Evolutionary conservation across 129 eudicot species (phyloP).

Genomic region (Logfia minima): DNA sequence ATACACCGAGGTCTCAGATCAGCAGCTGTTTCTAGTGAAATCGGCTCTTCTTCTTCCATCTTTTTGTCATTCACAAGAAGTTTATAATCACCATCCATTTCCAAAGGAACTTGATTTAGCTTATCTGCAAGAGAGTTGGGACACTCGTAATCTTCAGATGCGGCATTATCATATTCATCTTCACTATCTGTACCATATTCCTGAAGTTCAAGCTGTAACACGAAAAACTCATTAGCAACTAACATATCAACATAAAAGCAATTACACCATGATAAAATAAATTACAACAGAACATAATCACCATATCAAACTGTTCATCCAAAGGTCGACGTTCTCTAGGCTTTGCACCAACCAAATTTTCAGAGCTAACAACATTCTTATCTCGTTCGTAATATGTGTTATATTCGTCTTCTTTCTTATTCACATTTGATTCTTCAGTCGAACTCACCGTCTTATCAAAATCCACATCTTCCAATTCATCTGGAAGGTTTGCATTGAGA

Average conservation of each 20-base stretch:
- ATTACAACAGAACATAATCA: conserved; percentile 24
- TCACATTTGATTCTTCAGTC: conserved; percentile 26
- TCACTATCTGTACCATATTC: conserved; percentile 84
- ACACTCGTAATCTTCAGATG: conserved; percentile 53
- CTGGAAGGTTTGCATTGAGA: conserved; percentile 64
- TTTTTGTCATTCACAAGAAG: conserved; percentile 41
- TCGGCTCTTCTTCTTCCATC: conserved; percentile 40
- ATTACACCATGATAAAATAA: background rate
- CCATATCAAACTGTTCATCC: conserved; percentile 93
- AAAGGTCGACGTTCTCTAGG: conserved; percentile 64
- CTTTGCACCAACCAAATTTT: conserved; percentile 36
- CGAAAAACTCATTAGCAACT: background rate
- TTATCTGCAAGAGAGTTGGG: conserved; percentile 60
- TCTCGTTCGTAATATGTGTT: conserved; percentile 18
- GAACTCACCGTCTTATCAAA: conserved; percentile 26
- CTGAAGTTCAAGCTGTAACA: conserved; percentile 80
- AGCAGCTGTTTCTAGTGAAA: conserved; percentile 53
- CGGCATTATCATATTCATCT: conserved; percentile 45
- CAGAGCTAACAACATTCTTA: conserved; percentile 10
- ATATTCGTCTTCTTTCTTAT: conserved; percentile 23
- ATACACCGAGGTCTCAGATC: conserved; percentile 52
- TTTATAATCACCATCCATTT: conserved; percentile 50
- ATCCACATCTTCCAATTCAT: conserved; percentile 42
- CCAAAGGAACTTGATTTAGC: conserved; percentile 53
- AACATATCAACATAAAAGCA: background rate